phyloP scores from a whole-genome alignment of 148 eudicot species.

The Chenopodium berlandieri region DNA sequence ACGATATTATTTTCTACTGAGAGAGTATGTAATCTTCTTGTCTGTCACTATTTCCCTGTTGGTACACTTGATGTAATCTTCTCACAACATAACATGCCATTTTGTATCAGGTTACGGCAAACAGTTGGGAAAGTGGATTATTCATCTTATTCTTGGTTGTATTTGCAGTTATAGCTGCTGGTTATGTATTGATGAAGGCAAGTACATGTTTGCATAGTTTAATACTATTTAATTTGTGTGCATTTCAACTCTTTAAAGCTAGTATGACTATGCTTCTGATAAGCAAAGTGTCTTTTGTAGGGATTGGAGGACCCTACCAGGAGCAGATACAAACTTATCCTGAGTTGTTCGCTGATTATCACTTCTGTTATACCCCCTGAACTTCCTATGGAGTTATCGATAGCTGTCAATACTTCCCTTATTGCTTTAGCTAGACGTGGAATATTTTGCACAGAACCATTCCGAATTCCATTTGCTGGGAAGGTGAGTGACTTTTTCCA shows the following conservation, averaged over 20 bases:
- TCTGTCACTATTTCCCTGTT: not conserved
- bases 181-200: slow-evolving; percentile 97
- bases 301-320: slow-evolving; percentile 98
- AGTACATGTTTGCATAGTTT: slow-evolving; percentile 16
- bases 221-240: not conserved
- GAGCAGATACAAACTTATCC: slow-evolving; percentile 92
- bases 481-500: slow-evolving; percentile 47
- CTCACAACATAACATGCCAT: slow-evolving; percentile 9
- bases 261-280: slow-evolving; percentile 13
- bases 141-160: slow-evolving; percentile 91
- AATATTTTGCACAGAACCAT: slow-evolving; percentile 96
- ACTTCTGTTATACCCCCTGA: slow-evolving; percentile 99
- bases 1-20: slow-evolving; percentile 95
- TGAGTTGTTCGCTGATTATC: slow-evolving; percentile 92
- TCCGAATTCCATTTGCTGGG: slow-evolving; percentile 97
- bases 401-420: slow-evolving; percentile 97
- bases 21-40: slow-evolving; percentile 56
- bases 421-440: slow-evolving; percentile 92
- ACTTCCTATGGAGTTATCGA: slow-evolving; percentile 97
- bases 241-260: not conserved
- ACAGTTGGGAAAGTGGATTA: slow-evolving; percentile 99
- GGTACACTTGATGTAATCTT: not conserved
- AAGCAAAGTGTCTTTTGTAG: slow-evolving; percentile 36
- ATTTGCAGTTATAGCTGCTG: slow-evolving; percentile 96
- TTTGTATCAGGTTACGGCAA: slow-evolving; percentile 80